Conservation (phyloP, 2,329 filamentous ascomycete genomes). For the Pseudophaeomoniella oleicola region DNA sequence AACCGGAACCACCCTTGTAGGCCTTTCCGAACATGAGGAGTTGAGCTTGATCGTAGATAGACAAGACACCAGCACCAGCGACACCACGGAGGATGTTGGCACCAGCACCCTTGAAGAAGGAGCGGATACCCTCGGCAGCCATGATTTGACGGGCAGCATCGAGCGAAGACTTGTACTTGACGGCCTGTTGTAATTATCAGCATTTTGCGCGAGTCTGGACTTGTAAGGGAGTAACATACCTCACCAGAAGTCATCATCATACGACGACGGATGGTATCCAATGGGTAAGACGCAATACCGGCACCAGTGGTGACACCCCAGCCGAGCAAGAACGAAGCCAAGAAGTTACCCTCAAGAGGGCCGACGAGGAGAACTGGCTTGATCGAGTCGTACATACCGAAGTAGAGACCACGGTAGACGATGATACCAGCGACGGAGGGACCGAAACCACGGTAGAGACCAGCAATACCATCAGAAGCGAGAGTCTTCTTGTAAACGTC, state of each 20-base stretch:
- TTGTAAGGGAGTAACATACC: constrained; percentile 29
- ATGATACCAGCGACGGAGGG: constrained; percentile 98
- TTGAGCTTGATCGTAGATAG: constrained; percentile 95
- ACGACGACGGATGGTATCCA: constrained; percentile 99
- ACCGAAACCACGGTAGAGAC: constrained; percentile 99
- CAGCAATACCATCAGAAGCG: constrained; percentile 92
- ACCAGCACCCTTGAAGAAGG: constrained; percentile 99
- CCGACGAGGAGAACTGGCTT: constrained; percentile 96
- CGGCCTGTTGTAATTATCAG: constrained; percentile 59
- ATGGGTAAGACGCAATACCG: constrained; percentile 99
- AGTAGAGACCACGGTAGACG: constrained; percentile 99
- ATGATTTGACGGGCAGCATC: constrained; percentile 95
- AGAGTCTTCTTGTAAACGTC: constrained; percentile 99
- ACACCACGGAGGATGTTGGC: constrained; percentile 99
- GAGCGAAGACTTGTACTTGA: constrained; percentile 97
- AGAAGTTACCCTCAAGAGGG: constrained; percentile 91
- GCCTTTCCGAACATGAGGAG: constrained; percentile 99
- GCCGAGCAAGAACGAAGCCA: constrained; percentile 96
- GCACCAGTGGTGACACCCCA: constrained; percentile 99
- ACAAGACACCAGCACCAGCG: constrained; percentile 99
- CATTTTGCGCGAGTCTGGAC: too few species aligned
- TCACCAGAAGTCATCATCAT: constrained; percentile 99
- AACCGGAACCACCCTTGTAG: constrained; percentile 53
- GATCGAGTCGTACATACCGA: constrained; percentile 99
- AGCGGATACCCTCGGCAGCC: constrained; percentile 91